Evolutionary conservation across 192 early-diverging fungal species (phyloP).

Genomic region (Dimargaris cristalligena): DNA sequence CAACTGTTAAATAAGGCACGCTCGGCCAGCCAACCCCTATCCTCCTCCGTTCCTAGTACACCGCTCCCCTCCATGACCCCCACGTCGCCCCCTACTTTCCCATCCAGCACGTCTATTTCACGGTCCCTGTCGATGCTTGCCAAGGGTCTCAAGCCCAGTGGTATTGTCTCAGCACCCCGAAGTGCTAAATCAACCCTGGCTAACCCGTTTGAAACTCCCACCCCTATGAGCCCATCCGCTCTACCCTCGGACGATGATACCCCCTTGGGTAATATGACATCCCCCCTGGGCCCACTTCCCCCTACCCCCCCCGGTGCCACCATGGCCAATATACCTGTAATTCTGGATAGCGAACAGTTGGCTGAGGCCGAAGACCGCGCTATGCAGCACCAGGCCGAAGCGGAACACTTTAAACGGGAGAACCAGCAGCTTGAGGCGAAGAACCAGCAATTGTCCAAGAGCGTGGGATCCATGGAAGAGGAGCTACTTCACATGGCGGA

Average conservation of each 20-base stretch:
- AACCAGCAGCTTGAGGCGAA: background rate
- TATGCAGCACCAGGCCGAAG: background rate
- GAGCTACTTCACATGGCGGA: slow-evolving; percentile 13
- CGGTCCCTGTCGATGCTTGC: slow-evolving; percentile 4
- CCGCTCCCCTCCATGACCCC: too few species aligned
- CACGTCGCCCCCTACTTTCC: background rate
- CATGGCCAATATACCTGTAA: too few species aligned
- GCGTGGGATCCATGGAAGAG: slow-evolving; percentile 8
- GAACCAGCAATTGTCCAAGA: slow-evolving; percentile 4
- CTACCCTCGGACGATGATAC: too few species aligned
- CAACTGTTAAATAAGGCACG: too few species aligned
- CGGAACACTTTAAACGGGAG: background rate
- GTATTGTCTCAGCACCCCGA: too few species aligned
- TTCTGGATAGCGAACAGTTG: too few species aligned
- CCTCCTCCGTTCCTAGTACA: too few species aligned
- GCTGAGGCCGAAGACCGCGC: background rate
- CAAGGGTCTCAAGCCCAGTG: background rate
- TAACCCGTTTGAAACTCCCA: too few species aligned
- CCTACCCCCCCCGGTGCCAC: slow-evolving; percentile 1
- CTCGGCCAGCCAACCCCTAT: background rate
- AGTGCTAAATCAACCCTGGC: too few species aligned
- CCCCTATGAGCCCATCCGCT: too few species aligned
- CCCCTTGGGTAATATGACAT: too few species aligned
- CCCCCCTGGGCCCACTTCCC: slow-evolving; percentile 2
- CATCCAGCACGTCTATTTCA: background rate